Percentiles rank a stretch among this genome's conserved stretches.
Evolutionary conservation across 176 grass and related monocot species (phyloP).

Genomic region (Oryza punctata): DNA sequence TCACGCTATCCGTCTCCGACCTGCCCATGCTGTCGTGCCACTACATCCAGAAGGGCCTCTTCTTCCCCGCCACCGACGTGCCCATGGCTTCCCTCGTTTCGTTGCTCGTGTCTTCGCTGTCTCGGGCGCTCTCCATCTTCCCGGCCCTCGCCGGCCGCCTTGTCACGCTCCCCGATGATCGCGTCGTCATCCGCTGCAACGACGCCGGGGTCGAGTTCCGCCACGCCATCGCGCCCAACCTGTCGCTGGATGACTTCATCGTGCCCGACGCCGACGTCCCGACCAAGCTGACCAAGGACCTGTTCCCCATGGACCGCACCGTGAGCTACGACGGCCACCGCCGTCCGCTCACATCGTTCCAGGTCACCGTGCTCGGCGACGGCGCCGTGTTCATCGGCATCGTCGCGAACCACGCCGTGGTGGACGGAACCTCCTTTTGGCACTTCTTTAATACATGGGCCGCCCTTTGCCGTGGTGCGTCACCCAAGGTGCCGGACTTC

Average conservation of each 20-base stretch:
- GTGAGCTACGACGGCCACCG: slow-evolving; percentile 86
- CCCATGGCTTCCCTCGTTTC: slow-evolving; percentile 63
- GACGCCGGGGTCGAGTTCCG: slow-evolving; percentile 75
- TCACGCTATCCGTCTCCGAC: slow-evolving; percentile 88
- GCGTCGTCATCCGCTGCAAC: slow-evolving; percentile 75
- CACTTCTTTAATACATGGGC: slow-evolving; percentile 91
- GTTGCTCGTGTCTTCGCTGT: slow-evolving; percentile 64
- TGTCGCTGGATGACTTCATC: slow-evolving; percentile 65
- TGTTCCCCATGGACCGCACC: slow-evolving; percentile 83
- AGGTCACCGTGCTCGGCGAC: slow-evolving; percentile 85
- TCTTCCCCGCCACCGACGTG: slow-evolving; percentile 63
- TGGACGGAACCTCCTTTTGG: slow-evolving; percentile 97
- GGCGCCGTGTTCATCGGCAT: slow-evolving; percentile 82
- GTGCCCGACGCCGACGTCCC: slow-evolving; percentile 65
- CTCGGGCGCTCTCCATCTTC: slow-evolving; percentile 54
- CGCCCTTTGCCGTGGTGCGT: slow-evolving; percentile 63
- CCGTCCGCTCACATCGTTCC: slow-evolving; percentile 76
- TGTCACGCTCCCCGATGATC: slow-evolving; percentile 66
- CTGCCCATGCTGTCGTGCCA: slow-evolving; percentile 99
- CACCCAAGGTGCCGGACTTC: slow-evolving; percentile 64
- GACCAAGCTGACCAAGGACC: slow-evolving; percentile 51
- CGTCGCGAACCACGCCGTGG: slow-evolving; percentile 77
- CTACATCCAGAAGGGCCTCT: slow-evolving; percentile 98
- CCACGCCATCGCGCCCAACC: slow-evolving; percentile 49
- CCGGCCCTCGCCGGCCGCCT: slow-evolving; percentile 80